Evolutionary conservation across 768 basidiomycete genomes (phyloP), one percentile per base, ranked within the genome.

Genomic region (Nidularia pulvinata): DNA sequence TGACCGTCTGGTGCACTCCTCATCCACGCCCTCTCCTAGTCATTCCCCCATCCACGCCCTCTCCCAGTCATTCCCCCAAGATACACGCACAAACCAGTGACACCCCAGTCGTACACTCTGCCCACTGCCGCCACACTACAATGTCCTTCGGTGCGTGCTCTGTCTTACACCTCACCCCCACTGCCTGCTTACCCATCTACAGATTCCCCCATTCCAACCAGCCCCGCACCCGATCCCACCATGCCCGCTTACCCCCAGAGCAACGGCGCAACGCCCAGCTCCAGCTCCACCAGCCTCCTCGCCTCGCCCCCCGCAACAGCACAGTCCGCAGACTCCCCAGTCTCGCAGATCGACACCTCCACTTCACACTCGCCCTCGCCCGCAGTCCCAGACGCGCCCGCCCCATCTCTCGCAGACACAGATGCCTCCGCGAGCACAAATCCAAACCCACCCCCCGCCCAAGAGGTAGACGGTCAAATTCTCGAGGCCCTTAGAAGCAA

Each of bases 401-500:
- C 52, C 52, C 16, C 46, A 44, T 55, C 51, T 46, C 60, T 55
- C 45, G 54, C 53, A 37, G 65, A 69, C 13, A 55, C 56, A 36
- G 65, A 64, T 42, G 55, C 49, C 56, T 46, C 56, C 33, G 30
- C 59, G 33, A 49, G 59, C 54, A 43, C 58, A 45, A 34, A 34
- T 51, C 54, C 59, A 52, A 60, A 46, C 30, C 55, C 47, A 46
- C 57, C 11, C 55, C 7, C 48, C 11, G 56, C 50, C 43, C 58
- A 66, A 52, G 89, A 89, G 56, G 82, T 85, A 58, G 91, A 93
- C 75, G 78, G 83, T 7, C 86, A 88, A 69, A 91, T 94, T 61
- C 63, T 93, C 61, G 91, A 94, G 67, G 92, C 93, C 19, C 87
- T 94, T 58, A 84, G 78, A 69, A 87, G 86, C 79, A 94, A 94